Base-by-base conservation (phyloP, 768 basidiomycete species). In the Lentinula sp. region DNA sequence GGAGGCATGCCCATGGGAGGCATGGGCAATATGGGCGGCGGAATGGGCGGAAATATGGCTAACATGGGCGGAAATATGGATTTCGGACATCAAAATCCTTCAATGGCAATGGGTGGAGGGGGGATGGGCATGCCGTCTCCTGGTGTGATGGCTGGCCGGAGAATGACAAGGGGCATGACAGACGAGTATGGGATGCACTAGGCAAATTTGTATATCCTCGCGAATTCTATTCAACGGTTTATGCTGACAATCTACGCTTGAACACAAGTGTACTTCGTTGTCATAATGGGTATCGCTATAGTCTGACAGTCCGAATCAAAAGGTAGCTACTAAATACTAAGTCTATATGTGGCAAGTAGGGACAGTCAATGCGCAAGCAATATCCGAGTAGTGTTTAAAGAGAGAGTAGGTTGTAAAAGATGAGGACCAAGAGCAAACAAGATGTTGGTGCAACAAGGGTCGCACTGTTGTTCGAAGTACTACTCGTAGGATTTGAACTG, bases 11-110 rank as follows among this genome's bases (percentile, higher is more conserved):
- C 7, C 10, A 72, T 74, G 71, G 64, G 71, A 21, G 69, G 69
- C 37, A 74, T 66, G 64, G 65, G 43, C 39, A 70, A 69, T 42
- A 74, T 66, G 64, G 65, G 43, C 39, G 65, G 65, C 59, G 63
- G 62, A 3, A 67, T 75, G 72, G 59, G 56, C 28, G 8, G 37
- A 53, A 9, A 9, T 11, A 53, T 53, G 52, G 31, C 6, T 9
- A 34, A 31, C 21, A 31, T 31, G 13, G 34, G 28, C 16, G 62
- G 62, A 6, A 50, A 34, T 45, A 55, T 60, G 34, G 62, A 75
- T 71, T 18, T 71, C 67, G 54, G 72, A 68, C 61, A 74, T 69
- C 16, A 70, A 72, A 57, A 67, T 63, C 5, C 53, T 52, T 42
- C 61, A 16, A 58, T 62, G 62, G 57, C 58, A 28, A 53, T 42